A percentile compares a stretch with the other conserved stretches of the same genome.
These are phyloP conservation scores for Barbarea vulgaris DNA, from an alignment of 345 rosid species.

Conservation along the genomic window DNA sequence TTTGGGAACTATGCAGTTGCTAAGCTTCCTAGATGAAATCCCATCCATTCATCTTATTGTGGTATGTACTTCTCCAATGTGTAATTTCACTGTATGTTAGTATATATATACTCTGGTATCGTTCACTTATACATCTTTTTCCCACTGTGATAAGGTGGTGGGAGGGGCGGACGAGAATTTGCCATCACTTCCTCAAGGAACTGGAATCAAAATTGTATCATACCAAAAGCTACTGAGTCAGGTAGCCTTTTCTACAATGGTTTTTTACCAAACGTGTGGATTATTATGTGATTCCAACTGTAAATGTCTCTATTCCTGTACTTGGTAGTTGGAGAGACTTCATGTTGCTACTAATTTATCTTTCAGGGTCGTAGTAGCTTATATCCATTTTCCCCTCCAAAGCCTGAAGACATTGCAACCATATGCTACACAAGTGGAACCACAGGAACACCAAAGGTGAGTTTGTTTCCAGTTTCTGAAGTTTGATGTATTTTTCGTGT, in stretches of 20 bases:
- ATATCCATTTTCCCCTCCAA: constrained; percentile 72
- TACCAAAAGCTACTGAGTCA: constrained; percentile 60
- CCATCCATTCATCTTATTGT: constrained; percentile 74
- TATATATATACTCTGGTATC: not conserved
- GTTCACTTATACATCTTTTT: not conserved
- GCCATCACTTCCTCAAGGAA: constrained; percentile 64
- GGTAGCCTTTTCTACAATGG: constrained; percentile 42
- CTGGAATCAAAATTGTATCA: constrained; percentile 61
- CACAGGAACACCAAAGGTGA: constrained; percentile 94
- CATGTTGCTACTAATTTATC: constrained; percentile 41
- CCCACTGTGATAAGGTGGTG: constrained; percentile 59
- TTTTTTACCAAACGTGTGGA: not conserved
- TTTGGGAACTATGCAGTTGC: constrained; percentile 49
- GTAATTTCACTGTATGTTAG: not conserved
- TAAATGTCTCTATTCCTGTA: not conserved
- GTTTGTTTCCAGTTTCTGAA: constrained; percentile 6
- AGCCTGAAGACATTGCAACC: constrained; percentile 84
- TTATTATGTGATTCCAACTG: not conserved
- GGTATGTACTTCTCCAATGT: constrained; percentile 49
- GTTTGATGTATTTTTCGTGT: constrained; percentile 17
- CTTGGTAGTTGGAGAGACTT: constrained; percentile 1
- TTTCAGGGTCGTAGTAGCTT: constrained; percentile 73
- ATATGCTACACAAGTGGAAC: constrained; percentile 99
- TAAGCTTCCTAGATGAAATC: constrained; percentile 77
- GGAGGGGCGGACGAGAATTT: constrained; percentile 74